A percentile compares a stretch with the other conserved stretches of the same genome.
Evolutionary conservation across 2,329 filamentous ascomycete species (phyloP).

Genomic region (Aspergillus ochraceus): DNA sequence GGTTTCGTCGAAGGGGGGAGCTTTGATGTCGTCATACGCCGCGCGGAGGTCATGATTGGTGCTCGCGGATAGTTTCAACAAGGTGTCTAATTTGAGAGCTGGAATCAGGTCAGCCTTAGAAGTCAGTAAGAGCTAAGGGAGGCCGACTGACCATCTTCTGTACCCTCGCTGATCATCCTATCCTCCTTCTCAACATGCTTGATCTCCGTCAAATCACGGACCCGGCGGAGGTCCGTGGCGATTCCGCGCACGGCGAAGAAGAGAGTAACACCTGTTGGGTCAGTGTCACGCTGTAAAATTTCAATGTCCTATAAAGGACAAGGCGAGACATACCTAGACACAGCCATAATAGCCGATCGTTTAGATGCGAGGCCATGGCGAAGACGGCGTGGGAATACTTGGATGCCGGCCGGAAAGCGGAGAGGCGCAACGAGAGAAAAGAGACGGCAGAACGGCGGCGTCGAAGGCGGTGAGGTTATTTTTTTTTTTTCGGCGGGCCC

Average conservation of each 20-base stretch:
- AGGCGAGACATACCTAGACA: slow-evolving; percentile 34
- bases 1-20: not conserved
- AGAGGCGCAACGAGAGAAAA: slow-evolving; percentile 20
- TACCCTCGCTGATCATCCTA: slow-evolving; percentile 72
- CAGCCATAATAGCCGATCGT: slow-evolving; percentile 40
- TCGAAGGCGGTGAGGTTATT: slow-evolving; percentile 34
- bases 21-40: slow-evolving; percentile 49
- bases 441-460: slow-evolving; percentile 30
- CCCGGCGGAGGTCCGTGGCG: slow-evolving; percentile 51
- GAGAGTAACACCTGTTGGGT: slow-evolving; percentile 36
- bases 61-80: slow-evolving; percentile 67
- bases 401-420: slow-evolving; percentile 5
- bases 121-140: not conserved
- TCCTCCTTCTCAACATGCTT: slow-evolving; percentile 64
- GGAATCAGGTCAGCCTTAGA: slow-evolving; percentile 18
- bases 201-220: slow-evolving; percentile 56
- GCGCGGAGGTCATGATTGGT: slow-evolving; percentile 73
- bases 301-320: not conserved
- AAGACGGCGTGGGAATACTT: slow-evolving; percentile 9
- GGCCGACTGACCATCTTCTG: slow-evolving; percentile 59
- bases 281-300: not conserved
- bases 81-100: slow-evolving; percentile 64
- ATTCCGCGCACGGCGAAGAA: slow-evolving; percentile 57
- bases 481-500: slow-evolving; percentile 27
- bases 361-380: slow-evolving; percentile 37